phyloP scores from a whole-genome alignment of 2,329 filamentous ascomycete genomes.

The Penicillium sp. region DNA sequence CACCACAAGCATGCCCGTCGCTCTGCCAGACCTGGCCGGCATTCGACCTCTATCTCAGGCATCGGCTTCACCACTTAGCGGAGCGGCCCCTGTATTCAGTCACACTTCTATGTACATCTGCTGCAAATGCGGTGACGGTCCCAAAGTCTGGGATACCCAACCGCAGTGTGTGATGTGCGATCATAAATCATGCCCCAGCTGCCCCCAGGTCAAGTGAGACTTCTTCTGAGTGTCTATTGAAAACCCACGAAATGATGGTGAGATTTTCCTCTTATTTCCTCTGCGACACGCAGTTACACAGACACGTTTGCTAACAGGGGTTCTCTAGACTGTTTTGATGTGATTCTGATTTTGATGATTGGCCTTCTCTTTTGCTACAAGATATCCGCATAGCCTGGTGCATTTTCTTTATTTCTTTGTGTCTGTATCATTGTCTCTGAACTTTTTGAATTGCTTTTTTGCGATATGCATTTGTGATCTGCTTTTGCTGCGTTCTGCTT shows the following conservation, averaged over 20 bases:
- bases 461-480: conserved; percentile 10
- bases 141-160: conserved; percentile 42
- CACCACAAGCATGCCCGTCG: conserved; percentile 13
- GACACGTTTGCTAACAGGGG: neutral
- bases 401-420: conserved; percentile 8
- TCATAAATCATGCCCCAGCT: conserved; percentile 35
- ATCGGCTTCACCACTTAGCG: neutral
- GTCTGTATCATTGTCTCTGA: conserved; percentile 5
- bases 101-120: conserved; percentile 41
- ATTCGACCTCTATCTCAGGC: conserved; percentile 17
- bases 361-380: conserved; percentile 3
- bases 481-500: conserved; percentile 6
- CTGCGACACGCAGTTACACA: neutral
- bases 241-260: conserved; percentile 17
- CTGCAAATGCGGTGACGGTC: conserved; percentile 44
- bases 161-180: conserved; percentile 38
- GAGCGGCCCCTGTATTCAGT: conserved; percentile 6
- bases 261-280: neutral
- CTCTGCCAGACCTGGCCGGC: conserved; percentile 16
- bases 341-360: conserved; percentile 1
- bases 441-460: neutral
- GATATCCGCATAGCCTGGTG: conserved; percentile 18
- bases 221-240: conserved; percentile 2
- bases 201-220: conserved; percentile 36
- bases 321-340: neutral